These are phyloP conservation scores for Fraxinus sp. DNA, from an alignment of 305 asterid genomes.

Conservation along the genomic window DNA sequence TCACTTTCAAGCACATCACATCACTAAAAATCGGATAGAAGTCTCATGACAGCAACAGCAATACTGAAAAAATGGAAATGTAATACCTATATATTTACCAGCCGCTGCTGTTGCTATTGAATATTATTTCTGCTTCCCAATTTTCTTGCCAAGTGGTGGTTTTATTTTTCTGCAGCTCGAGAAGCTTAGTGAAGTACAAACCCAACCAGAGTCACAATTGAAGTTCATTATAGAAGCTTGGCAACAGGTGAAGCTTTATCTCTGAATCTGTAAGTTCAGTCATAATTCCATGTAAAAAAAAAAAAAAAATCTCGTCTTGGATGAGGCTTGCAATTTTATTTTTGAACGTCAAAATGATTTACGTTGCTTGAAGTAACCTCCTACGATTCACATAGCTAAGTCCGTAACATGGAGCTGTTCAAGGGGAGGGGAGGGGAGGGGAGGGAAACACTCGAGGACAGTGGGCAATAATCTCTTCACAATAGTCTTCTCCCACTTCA, in stretches of 20 bases:
- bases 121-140: not conserved
- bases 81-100: not conserved
- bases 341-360: conserved; percentile 2
- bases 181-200: conserved; percentile 74
- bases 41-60: not conserved
- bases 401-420: not conserved
- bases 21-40: not conserved
- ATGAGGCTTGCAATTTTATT: conserved; percentile 8
- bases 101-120: not conserved
- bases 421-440: not conserved
- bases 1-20: not conserved
- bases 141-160: conserved; percentile 4
- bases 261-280: not conserved
- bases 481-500: not conserved
- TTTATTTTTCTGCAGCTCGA: conserved; percentile 55
- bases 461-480: not conserved
- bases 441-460: not conserved
- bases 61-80: not conserved
- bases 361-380: not conserved
- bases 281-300: not conserved
- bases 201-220: conserved; percentile 78
- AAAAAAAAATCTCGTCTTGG: not conserved
- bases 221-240: conserved; percentile 82
- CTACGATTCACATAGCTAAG: not conserved
- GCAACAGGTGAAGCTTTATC: conserved; percentile 65